Percentiles rank a stretch among this genome's conserved stretches.
These are phyloP conservation scores for Penicillium palitans DNA, from an alignment of 2,329 filamentous ascomycete species.

Conservation along the genomic window DNA sequence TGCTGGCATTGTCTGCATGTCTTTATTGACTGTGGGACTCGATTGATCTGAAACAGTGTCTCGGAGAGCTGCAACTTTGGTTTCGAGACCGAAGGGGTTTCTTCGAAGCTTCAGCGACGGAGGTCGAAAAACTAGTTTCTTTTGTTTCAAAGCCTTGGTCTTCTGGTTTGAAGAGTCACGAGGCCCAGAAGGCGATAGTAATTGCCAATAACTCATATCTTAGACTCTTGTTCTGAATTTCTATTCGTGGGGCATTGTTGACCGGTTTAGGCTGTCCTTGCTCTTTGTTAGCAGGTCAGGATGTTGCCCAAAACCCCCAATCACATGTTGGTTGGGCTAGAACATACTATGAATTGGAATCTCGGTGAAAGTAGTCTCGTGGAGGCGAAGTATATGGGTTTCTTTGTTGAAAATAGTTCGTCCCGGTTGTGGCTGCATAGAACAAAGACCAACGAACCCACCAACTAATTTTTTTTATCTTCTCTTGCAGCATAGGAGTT, in stretches of 20 bases:
- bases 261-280: background rate
- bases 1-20: background rate
- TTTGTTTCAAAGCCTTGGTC: background rate
- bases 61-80: conserved; percentile 4
- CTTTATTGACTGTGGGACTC: background rate
- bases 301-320: background rate
- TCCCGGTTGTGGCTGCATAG: conserved; percentile 1
- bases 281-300: background rate
- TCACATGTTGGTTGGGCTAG: background rate
- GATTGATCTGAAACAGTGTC: background rate
- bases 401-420: conserved; percentile 5
- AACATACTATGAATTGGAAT: background rate
- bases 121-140: conserved; percentile 6
- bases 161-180: background rate
- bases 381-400: background rate
- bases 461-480: background rate
- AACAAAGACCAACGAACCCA: conserved; percentile 1
- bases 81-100: background rate
- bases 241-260: conserved; percentile 2
- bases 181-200: conserved; percentile 3
- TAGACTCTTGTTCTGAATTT: background rate
- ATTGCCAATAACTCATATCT: conserved; percentile 10
- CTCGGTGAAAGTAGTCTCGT: background rate
- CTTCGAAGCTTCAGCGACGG: conserved; percentile 10
- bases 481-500: background rate